These are phyloP conservation scores for Sporothrix luriei DNA, from an alignment of 2,329 filamentous ascomycete species.

Conservation along the genomic window DNA sequence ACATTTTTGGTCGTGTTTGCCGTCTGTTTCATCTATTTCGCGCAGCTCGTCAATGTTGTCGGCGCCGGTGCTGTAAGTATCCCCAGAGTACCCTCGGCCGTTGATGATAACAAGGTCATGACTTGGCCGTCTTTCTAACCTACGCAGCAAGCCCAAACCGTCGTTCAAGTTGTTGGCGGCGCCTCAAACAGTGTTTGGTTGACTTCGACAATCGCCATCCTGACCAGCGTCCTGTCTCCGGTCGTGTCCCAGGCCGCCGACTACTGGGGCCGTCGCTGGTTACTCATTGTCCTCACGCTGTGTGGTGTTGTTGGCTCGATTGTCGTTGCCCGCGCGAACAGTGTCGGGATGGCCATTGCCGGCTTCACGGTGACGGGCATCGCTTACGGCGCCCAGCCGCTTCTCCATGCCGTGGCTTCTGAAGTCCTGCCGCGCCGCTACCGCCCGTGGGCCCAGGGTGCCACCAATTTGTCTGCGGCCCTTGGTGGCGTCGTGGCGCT, in stretches of 20 bases:
- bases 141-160: conserved; percentile 16
- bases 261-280: conserved; percentile 49
- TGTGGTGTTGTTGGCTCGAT: conserved; percentile 44
- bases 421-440: conserved; percentile 47
- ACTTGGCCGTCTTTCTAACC: background rate
- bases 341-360: conserved; percentile 45
- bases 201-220: conserved; percentile 44
- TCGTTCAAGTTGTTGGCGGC: conserved; percentile 4
- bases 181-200: conserved; percentile 42
- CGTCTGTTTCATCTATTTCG: conserved; percentile 24
- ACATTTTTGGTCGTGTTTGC: conserved; percentile 19
- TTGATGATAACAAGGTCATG: background rate
- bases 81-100: too few relatives aligned
- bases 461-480: conserved; percentile 41
- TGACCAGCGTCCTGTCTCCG: conserved; percentile 45
- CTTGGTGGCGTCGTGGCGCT: conserved; percentile 43
- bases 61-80: conserved; percentile 17
- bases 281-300: conserved; percentile 45
- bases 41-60: conserved; percentile 17
- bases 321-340: conserved; percentile 44
- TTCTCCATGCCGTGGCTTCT: conserved; percentile 46
- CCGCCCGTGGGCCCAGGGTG: conserved; percentile 45
- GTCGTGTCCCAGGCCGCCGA: conserved; percentile 48
- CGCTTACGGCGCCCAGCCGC: conserved; percentile 45
- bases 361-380: conserved; percentile 45